These are phyloP conservation scores for Yamadazyma insecticola DNA, from an alignment of 805 yeast genomes.

Conservation along the genomic window DNA sequence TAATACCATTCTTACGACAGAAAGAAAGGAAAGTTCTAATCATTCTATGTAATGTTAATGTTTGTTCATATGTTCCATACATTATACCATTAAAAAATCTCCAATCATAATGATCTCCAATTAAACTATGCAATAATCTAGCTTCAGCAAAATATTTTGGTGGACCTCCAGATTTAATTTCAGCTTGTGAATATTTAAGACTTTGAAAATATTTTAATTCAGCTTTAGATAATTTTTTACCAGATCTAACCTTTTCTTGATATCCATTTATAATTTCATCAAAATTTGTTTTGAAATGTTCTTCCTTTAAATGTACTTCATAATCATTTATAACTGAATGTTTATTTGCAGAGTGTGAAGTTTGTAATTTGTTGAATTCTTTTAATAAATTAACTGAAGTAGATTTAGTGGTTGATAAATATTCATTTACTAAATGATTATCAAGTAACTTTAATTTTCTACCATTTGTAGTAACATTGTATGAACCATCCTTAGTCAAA, in stretches of 20 bases:
- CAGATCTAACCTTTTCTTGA: slow-evolving; percentile 13
- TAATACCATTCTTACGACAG: slow-evolving; percentile 39
- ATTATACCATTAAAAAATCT: slow-evolving; percentile 54
- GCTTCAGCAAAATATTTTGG: slow-evolving; percentile 40
- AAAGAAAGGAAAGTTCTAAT: slow-evolving; percentile 51
- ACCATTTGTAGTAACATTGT: slow-evolving; percentile 16
- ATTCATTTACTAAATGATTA: slow-evolving; percentile 9
- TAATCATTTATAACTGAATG: slow-evolving; percentile 20
- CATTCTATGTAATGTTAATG: slow-evolving; percentile 42
- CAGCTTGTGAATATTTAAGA: slow-evolving; percentile 25
- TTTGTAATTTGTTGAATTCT: slow-evolving; percentile 19
- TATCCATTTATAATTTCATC: slow-evolving; percentile 13
- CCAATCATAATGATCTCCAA: slow-evolving; percentile 52
- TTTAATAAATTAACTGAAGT: slow-evolving; percentile 12
- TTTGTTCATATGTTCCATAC: slow-evolving; percentile 35
- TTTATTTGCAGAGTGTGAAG: slow-evolving; percentile 13
- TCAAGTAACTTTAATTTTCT: slow-evolving; percentile 22
- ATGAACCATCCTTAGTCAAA: slow-evolving; percentile 33
- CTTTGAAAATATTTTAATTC: slow-evolving; percentile 27
- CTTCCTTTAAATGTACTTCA: slow-evolving; percentile 21
- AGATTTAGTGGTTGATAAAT: slow-evolving; percentile 2
- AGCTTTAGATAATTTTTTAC: slow-evolving; percentile 13
- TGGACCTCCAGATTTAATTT: slow-evolving; percentile 23
- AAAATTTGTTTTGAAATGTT: slow-evolving; percentile 22
- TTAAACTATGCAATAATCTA: slow-evolving; percentile 16